Conservation (phyloP, 129 eudicot species). For the Arctium minus region DNA sequence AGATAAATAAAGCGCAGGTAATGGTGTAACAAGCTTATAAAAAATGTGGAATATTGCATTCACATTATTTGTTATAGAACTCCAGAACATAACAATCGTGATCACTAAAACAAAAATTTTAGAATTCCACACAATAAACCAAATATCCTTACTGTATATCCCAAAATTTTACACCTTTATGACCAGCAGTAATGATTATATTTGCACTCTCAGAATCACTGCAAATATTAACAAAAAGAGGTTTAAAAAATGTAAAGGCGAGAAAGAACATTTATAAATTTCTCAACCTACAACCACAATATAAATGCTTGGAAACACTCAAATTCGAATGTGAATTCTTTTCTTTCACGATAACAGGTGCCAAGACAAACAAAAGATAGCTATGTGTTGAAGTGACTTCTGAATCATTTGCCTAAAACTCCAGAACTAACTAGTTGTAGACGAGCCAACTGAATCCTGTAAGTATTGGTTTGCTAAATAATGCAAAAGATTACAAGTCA, state of each 20-base stretch:
- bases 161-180: conserved; percentile 84
- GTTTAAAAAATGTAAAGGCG: not conserved
- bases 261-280: not conserved
- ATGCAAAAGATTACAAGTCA: too few species aligned
- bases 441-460: too few species aligned
- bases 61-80: not conserved
- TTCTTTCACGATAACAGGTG: too few species aligned
- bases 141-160: conserved; percentile 67
- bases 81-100: not conserved
- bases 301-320: not conserved
- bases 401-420: too few species aligned
- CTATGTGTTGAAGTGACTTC: too few species aligned
- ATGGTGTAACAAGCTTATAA: too few species aligned
- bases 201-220: conserved; percentile 82
- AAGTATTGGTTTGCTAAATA: too few species aligned
- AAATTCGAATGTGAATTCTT: not conserved
- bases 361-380: not conserved
- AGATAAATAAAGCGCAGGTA: too few species aligned
- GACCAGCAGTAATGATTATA: conserved; percentile 66
- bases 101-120: not conserved
- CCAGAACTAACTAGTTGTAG: too few species aligned
- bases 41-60: too few species aligned
- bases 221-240: conserved; percentile 23
- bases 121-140: not conserved
- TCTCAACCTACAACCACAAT: not conserved